Conservation (phyloP, 2,329 filamentous ascomycete genomes). For the Lachnellula hyalina region DNA sequence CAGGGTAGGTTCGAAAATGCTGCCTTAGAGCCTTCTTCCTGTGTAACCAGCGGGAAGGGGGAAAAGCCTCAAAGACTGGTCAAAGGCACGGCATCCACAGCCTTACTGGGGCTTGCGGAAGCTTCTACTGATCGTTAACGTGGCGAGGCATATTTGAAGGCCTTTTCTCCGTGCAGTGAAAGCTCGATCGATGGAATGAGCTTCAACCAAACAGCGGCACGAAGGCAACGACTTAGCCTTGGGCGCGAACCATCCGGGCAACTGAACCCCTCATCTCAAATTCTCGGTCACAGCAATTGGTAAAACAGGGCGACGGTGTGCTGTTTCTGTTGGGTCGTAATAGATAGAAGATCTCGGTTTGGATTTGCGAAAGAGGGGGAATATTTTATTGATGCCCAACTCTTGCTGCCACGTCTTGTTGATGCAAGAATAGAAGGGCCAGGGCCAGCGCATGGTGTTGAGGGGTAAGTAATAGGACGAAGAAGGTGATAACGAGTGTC, state of each 20-base stretch:
- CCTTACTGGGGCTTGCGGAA: slow-evolving; percentile 3
- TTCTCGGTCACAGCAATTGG: background rate
- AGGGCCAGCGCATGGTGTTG: background rate
- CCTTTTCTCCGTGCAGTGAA: background rate
- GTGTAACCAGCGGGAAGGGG: background rate
- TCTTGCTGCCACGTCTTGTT: background rate
- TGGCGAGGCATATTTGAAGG: background rate
- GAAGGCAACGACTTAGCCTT: background rate
- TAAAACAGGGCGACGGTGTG: background rate
- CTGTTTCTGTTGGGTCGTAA: background rate
- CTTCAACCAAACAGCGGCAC: background rate
- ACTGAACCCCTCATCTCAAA: background rate
- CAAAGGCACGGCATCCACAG: background rate
- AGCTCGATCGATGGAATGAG: background rate
- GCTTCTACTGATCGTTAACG: background rate
- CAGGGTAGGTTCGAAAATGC: background rate
- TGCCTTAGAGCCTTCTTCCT: slow-evolving; percentile 4
- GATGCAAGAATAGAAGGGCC: background rate
- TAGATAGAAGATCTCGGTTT: background rate
- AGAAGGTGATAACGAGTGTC: background rate
- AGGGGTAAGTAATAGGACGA: background rate
- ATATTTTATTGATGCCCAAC: background rate
- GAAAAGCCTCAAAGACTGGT: background rate
- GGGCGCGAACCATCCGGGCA: background rate
- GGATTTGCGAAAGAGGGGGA: background rate